Evolutionary conservation across 176 grass and related monocot genomes (phyloP).

Genomic region (Ensete ventricosum): DNA sequence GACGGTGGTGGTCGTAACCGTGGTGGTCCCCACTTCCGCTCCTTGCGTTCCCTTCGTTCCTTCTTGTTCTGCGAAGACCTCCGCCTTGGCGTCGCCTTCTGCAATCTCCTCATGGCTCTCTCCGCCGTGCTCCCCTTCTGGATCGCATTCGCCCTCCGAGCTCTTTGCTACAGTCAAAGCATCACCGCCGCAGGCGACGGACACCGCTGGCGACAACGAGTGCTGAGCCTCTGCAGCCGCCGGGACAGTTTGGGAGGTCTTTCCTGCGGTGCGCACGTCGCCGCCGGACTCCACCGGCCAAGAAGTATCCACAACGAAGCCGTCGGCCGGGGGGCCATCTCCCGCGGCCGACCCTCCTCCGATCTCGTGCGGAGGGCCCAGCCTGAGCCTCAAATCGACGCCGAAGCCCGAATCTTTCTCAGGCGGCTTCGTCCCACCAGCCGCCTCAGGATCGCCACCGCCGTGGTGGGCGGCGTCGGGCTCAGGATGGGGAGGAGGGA

Average conservation of each 20-base stretch:
- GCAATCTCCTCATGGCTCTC: constrained; percentile 1
- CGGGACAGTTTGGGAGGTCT: not conserved
- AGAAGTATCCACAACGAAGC: not conserved
- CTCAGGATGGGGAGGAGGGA: not conserved
- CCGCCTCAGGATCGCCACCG: not conserved
- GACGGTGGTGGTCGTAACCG: not conserved
- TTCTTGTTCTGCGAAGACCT: not conserved
- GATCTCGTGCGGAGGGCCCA: constrained; percentile 18
- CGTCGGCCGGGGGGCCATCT: not conserved
- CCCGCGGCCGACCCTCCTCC: not conserved
- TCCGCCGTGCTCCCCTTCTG: not conserved
- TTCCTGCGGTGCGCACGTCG: not conserved
- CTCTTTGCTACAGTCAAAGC: not conserved
- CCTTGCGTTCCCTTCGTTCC: not conserved
- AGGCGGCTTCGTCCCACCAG: too few species aligned
- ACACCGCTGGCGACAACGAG: not conserved
- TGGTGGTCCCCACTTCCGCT: not conserved
- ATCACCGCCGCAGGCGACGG: not conserved
- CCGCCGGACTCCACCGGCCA: not conserved
- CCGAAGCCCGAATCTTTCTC: not conserved
- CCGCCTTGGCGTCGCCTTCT: not conserved
- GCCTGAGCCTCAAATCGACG: constrained; percentile 22
- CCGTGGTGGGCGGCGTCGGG: not conserved
- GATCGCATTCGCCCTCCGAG: constrained; percentile 26
- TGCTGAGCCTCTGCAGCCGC: not conserved